phyloP scores from a whole-genome alignment of 352 stramenopile species.

The Phytopythium boreale region DNA sequence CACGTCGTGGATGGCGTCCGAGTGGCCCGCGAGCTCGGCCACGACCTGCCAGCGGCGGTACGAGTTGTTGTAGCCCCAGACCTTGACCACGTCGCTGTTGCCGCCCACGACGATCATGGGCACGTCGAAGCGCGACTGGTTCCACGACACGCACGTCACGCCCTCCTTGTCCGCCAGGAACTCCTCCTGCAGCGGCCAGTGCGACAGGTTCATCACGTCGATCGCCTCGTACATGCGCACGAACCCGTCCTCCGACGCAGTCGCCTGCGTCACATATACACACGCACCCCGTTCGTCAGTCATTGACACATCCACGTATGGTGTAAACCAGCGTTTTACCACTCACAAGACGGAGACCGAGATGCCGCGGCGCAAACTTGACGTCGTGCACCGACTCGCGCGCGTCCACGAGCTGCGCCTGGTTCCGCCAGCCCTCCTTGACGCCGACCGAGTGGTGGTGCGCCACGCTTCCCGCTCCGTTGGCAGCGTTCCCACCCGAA shows the following conservation, averaged over 20 bases:
- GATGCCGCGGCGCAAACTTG: slow-evolving; percentile 93
- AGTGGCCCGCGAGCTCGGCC: slow-evolving; percentile 80
- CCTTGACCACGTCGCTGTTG: slow-evolving; percentile 84
- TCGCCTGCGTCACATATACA: slow-evolving; percentile 59
- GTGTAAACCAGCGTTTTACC: no score
- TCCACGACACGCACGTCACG: slow-evolving; percentile 94
- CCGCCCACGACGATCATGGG: slow-evolving; percentile 93
- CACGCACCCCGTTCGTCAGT: background rate
- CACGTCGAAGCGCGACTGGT: slow-evolving; percentile 92
- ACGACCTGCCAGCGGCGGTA: slow-evolving; percentile 85
- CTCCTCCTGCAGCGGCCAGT: slow-evolving; percentile 92
- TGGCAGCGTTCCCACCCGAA: background rate
- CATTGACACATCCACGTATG: no score
- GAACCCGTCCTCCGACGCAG: slow-evolving; percentile 92
- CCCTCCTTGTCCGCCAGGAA: slow-evolving; percentile 83
- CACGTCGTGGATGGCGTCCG: slow-evolving; percentile 92
- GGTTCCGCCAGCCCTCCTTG: slow-evolving; percentile 78
- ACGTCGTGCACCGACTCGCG: slow-evolving; percentile 93
- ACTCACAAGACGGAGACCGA: slow-evolving; percentile 87
- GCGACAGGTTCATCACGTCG: slow-evolving; percentile 94
- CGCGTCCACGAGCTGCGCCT: slow-evolving; percentile 90
- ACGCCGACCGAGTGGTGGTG: slow-evolving; percentile 3
- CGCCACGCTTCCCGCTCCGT: background rate
- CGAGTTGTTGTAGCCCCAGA: slow-evolving; percentile 92
- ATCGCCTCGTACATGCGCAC: slow-evolving; percentile 95